Evolutionary conservation across 2,329 filamentous ascomycete genomes (phyloP).

Genomic region (Neoscytalidium dimidiatum): DNA sequence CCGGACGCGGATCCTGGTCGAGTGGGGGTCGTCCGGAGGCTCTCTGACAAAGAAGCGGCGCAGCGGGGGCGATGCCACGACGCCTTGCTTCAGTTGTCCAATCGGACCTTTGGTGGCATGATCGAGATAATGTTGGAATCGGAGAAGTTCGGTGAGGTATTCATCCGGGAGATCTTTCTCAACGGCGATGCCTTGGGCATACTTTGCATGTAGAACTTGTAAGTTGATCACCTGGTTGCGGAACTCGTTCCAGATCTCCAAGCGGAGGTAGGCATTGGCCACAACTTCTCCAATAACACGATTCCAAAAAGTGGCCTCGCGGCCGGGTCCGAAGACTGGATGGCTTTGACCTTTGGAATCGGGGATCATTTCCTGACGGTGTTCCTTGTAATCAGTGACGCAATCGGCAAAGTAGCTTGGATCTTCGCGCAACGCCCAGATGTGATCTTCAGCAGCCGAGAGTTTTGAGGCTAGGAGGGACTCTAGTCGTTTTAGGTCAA

Average conservation of each 20-base stretch:
- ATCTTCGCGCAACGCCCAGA: slow-evolving; percentile 60
- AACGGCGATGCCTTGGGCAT: slow-evolving; percentile 34
- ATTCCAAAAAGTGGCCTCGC: slow-evolving; percentile 40
- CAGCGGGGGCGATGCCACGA: slow-evolving; percentile 45
- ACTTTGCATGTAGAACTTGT: slow-evolving; percentile 35
- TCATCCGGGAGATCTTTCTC: slow-evolving; percentile 40
- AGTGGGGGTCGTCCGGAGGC: slow-evolving; percentile 25
- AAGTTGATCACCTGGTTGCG: slow-evolving; percentile 30
- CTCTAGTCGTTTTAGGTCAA: slow-evolving; percentile 51
- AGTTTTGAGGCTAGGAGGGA: slow-evolving; percentile 46
- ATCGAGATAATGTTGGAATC: slow-evolving; percentile 41
- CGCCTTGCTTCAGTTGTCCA: slow-evolving; percentile 26
- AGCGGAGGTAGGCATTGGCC: slow-evolving; percentile 33
- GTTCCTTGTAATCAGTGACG: slow-evolving; percentile 48
- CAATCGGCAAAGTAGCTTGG: slow-evolving; percentile 56
- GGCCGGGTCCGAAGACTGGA: slow-evolving; percentile 24
- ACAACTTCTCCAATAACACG: slow-evolving; percentile 40
- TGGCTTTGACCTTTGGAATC: slow-evolving; percentile 40
- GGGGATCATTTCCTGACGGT: slow-evolving; percentile 48
- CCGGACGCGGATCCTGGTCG: slow-evolving; percentile 26
- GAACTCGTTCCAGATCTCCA: slow-evolving; percentile 46
- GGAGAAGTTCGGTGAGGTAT: slow-evolving; percentile 43
- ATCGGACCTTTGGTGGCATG: slow-evolving; percentile 37
- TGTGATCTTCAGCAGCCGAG: slow-evolving; percentile 53
- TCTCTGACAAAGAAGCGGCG: slow-evolving; percentile 38